Percentiles rank a stretch among this genome's conserved stretches.
These are phyloP conservation scores for Neospora caninum DNA, from an alignment of 169 alveolate species.

Conservation along the genomic window DNA sequence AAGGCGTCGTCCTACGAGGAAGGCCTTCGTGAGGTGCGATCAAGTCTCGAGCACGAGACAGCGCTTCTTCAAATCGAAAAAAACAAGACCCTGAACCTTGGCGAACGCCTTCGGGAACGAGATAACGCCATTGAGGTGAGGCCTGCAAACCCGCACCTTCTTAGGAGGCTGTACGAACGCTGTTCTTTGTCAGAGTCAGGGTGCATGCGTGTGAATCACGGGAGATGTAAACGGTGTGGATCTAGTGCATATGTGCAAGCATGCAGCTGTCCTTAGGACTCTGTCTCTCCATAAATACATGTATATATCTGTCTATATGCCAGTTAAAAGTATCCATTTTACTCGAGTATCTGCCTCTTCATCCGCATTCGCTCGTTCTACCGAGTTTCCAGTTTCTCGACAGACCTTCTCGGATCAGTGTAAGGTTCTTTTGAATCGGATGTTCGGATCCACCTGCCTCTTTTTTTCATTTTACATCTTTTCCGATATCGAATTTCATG, in stretches of 20 bases:
- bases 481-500: background rate
- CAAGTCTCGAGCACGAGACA: constrained; percentile 39
- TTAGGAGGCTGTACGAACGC: background rate
- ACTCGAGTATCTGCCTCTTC: no score
- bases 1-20: constrained; percentile 58
- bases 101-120: background rate
- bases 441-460: background rate
- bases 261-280: no score
- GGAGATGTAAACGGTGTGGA: no score
- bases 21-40: constrained; percentile 50
- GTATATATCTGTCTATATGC: no score
- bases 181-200: background rate
- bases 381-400: background rate
- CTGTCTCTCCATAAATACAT: no score
- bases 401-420: background rate
- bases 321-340: no score
- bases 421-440: background rate
- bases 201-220: background rate
- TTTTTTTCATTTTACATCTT: background rate
- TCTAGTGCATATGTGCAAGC: no score
- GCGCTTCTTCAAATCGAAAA: constrained; percentile 58
- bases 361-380: no score
- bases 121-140: background rate
- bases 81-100: background rate
- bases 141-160: background rate